These are phyloP conservation scores for Pseudonitzschia multistriata DNA, from an alignment of 108 stramenopile species.

Conservation along the genomic window DNA sequence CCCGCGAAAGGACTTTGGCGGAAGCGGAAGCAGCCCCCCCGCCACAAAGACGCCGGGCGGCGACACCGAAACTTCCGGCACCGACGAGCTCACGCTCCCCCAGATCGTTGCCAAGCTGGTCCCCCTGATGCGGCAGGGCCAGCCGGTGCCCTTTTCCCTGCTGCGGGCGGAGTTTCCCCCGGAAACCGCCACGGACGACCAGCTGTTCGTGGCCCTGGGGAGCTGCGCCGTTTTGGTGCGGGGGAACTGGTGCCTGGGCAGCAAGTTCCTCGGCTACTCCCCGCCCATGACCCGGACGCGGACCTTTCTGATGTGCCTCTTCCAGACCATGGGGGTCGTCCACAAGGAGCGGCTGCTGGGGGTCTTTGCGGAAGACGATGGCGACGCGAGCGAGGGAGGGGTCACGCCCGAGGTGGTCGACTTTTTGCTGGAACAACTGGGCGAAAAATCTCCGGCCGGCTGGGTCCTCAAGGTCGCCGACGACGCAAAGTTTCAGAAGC, in stretches of 20 bases:
- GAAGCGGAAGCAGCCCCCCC: slow-evolving; percentile 12
- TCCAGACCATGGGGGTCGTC: slow-evolving; percentile 68
- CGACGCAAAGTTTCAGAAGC: slow-evolving; percentile 50
- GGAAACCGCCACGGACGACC: slow-evolving; percentile 32
- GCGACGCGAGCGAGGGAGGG: slow-evolving; percentile 8
- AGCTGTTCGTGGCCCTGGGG: slow-evolving; percentile 56
- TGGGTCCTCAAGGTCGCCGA: slow-evolving; percentile 74
- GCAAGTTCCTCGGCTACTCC: slow-evolving; percentile 41
- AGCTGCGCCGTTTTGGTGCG: slow-evolving; percentile 76
- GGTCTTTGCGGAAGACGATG: slow-evolving; percentile 29
- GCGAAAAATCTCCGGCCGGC: slow-evolving; percentile 35
- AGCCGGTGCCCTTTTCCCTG: slow-evolving; percentile 71
- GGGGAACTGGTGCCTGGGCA: slow-evolving; percentile 79
- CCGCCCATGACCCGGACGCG: slow-evolving; percentile 50
- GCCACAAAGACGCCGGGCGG: slow-evolving; percentile 2
- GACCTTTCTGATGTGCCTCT: slow-evolving; percentile 67
- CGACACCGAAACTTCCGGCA: slow-evolving; percentile 6
- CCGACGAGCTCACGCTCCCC: slow-evolving; percentile 7
- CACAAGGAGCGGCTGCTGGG: slow-evolving; percentile 55
- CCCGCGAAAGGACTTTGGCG: slow-evolving; percentile 14
- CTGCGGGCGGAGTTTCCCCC: slow-evolving; percentile 49
- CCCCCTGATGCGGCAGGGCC: slow-evolving; percentile 58
- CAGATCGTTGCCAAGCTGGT: slow-evolving; percentile 51
- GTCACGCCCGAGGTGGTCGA: slow-evolving; percentile 52
- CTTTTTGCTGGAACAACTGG: slow-evolving; percentile 64